phyloP scores from a whole-genome alignment of 345 rosid genomes.

The Euphorbia lathyris region DNA sequence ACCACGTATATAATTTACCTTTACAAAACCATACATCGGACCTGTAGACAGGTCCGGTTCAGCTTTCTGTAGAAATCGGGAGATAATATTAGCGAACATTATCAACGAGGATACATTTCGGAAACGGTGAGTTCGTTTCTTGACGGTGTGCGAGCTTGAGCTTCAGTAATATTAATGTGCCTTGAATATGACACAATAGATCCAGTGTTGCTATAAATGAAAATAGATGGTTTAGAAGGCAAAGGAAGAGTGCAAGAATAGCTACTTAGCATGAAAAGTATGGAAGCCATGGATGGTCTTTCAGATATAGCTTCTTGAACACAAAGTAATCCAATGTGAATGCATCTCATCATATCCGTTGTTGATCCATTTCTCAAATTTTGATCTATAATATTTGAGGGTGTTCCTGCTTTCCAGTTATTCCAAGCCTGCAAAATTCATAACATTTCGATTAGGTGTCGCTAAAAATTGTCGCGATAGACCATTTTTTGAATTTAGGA shows the following conservation, averaged over 20 bases:
- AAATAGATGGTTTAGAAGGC: conserved; percentile 43
- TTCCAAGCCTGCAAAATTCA: conserved; percentile 21
- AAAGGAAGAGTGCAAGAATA: conserved; percentile 33
- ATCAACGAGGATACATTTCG: no score
- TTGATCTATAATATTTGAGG: conserved; percentile 11
- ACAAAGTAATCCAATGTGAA: conserved; percentile 1
- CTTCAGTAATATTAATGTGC: no score
- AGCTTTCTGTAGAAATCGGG: no score
- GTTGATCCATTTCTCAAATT: conserved; percentile 11
- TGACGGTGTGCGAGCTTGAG: no score
- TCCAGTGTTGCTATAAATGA: conserved; percentile 15
- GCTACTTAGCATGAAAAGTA: conserved; percentile 47
- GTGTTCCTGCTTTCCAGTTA: conserved; percentile 24
- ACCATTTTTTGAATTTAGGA: no score
- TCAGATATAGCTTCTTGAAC: conserved; percentile 7
- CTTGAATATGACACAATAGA: conserved; percentile 15
- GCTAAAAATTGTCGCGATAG: no score
- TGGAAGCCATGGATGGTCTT: conserved; percentile 11
- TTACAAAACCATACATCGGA: no score
- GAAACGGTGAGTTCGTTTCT: no score
- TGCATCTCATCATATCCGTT: conserved; percentile 1
- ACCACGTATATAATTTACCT: no score
- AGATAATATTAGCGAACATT: no score
- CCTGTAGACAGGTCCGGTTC: no score
- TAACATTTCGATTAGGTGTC: no score